Conservation (phyloP, 108 stramenopile species). For the Nannochloropsis gaditana region DNA sequence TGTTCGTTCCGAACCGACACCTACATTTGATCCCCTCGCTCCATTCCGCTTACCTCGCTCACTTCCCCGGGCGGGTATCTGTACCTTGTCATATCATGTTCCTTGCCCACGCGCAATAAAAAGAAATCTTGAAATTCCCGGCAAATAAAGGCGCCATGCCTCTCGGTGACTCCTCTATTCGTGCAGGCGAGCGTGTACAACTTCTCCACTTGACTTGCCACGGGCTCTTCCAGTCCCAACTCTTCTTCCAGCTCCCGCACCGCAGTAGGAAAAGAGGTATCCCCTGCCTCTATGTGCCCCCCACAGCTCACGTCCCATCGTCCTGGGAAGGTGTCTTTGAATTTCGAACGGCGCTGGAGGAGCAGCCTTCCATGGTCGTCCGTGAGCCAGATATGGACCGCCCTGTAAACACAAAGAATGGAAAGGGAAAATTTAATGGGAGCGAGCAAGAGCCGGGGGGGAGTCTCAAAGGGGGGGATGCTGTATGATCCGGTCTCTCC, state of each 20-base stretch:
- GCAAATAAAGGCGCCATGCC: not conserved
- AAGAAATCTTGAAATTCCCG: slow-evolving; percentile 10
- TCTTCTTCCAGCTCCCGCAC: slow-evolving; percentile 1
- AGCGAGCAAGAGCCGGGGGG: not conserved
- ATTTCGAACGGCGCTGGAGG: not conserved
- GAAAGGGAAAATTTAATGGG: not conserved
- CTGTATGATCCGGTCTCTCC: too few species aligned
- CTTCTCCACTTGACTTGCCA: not conserved
- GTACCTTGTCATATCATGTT: not conserved
- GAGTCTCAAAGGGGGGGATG: not conserved
- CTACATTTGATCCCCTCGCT: not conserved
- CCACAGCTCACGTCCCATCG: slow-evolving; percentile 9
- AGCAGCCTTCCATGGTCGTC: slow-evolving; percentile 1
- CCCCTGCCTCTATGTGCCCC: not conserved
- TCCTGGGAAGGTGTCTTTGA: not conserved
- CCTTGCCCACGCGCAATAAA: not conserved
- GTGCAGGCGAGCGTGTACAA: not conserved
- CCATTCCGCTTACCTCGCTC: not conserved
- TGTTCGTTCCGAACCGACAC: too few species aligned
- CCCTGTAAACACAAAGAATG: not conserved
- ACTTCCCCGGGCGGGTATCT: slow-evolving; percentile 16
- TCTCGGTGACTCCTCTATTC: not conserved
- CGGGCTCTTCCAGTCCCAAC: not conserved
- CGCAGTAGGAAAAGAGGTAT: not conserved
- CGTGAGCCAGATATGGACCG: not conserved